A percentile compares a stretch with the other conserved stretches of the same genome.
Conservation (phyloP, 176 grass and related monocot genomes). For the Carex pumila region DNA sequence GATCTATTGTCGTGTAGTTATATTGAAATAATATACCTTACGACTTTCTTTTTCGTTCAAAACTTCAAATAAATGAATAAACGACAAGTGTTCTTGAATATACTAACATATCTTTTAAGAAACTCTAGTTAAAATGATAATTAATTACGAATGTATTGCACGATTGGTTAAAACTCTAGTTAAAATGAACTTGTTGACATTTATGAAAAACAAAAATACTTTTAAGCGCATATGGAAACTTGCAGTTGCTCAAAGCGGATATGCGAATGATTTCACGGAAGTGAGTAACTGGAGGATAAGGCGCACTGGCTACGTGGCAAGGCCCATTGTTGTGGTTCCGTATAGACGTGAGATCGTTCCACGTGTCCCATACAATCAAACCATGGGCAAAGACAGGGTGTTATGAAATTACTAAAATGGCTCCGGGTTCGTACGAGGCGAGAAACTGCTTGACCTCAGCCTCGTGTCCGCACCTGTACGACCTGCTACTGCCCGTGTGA, state of each 20-base stretch:
- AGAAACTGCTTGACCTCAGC: conserved; percentile 8
- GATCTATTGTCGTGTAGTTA: not conserved
- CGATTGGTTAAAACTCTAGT: too few relatives aligned
- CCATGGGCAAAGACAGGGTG: not conserved
- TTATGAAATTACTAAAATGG: not conserved
- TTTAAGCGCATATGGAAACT: not conserved
- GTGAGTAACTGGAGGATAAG: conserved; percentile 2
- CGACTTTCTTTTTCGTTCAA: too few relatives aligned
- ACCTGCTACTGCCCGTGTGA: conserved; percentile 8
- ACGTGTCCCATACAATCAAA: not conserved
- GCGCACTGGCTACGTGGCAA: conserved; percentile 4
- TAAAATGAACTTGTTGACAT: not conserved
- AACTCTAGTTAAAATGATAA: not conserved
- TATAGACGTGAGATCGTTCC: not conserved
- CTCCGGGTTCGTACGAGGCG: not conserved
- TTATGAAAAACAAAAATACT: not conserved
- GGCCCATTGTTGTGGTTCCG: not conserved
- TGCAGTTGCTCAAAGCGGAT: not conserved
- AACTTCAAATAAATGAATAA: not conserved
- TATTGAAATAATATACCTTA: not conserved
- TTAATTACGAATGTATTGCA: too few relatives aligned
- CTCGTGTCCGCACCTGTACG: conserved; percentile 18
- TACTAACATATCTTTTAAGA: not conserved
- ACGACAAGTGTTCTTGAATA: not conserved
- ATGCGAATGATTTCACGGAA: not conserved